These are phyloP conservation scores for Silybum marianum DNA, from an alignment of 129 eudicot genomes.

Conservation along the genomic window DNA sequence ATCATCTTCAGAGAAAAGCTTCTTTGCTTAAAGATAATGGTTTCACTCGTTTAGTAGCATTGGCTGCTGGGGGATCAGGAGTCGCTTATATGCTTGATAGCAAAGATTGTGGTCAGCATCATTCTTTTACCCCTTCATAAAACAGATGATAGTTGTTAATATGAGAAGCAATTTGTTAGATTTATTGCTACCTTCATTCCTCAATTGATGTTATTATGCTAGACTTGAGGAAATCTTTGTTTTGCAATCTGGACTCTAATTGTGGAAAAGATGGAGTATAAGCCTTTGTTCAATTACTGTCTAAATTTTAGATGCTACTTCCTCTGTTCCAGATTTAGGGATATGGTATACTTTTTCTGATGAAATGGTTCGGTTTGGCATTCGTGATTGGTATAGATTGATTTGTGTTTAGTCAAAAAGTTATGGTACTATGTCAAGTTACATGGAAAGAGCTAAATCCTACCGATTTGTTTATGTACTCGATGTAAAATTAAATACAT, in stretches of 20 bases:
- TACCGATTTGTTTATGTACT: neutral
- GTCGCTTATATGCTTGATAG: slow-evolving; percentile 31
- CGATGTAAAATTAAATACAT: neutral
- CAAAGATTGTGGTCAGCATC: slow-evolving; percentile 42
- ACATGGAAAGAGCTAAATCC: neutral
- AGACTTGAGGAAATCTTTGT: neutral
- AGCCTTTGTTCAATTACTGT: neutral
- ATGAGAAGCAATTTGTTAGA: neutral
- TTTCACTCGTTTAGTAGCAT: slow-evolving; percentile 47
- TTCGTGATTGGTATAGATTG: neutral
- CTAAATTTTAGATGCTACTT: neutral
- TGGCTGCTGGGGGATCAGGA: slow-evolving; percentile 67
- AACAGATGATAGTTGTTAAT: neutral
- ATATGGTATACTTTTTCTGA: neutral
- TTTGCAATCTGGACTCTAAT: neutral
- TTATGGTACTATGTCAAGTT: neutral
- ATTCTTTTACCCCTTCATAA: neutral
- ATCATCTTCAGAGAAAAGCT: slow-evolving; percentile 46
- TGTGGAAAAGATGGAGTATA: neutral
- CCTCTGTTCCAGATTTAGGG: neutral
- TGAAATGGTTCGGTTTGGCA: neutral
- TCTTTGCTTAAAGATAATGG: slow-evolving; percentile 29
- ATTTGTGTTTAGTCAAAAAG: neutral
- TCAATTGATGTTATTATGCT: neutral
- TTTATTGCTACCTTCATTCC: neutral